phyloP scores from a whole-genome alignment of 2,329 filamentous ascomycete species.

The Alternaria longipes region DNA sequence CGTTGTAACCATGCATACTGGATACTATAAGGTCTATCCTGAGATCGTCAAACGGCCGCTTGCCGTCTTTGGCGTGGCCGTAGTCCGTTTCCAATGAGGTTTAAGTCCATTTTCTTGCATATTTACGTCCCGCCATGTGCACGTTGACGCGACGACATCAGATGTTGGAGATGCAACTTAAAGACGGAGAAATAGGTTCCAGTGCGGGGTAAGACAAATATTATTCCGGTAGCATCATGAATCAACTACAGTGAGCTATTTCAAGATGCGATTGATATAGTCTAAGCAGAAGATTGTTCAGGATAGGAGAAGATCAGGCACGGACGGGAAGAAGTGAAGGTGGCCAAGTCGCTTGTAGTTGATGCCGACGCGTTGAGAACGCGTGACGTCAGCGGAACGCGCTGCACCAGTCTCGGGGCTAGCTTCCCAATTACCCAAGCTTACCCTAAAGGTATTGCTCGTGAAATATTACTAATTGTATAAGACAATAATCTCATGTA shows the following conservation, averaged over 20 bases:
- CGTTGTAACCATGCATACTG: neutral
- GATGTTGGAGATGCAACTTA: neutral
- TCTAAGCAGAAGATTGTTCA: neutral
- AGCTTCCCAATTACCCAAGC: neutral
- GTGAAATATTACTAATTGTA: neutral
- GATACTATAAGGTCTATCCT: neutral
- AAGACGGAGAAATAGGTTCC: neutral
- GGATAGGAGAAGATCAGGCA: neutral
- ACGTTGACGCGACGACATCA: neutral
- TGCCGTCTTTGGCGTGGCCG: neutral
- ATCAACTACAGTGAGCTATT: neutral
- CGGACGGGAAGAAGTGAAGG: neutral
- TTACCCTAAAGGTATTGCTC: neutral
- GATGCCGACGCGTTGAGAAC: neutral
- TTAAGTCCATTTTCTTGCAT: neutral
- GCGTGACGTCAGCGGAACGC: neutral
- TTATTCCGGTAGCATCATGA: neutral
- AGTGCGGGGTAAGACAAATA: neutral
- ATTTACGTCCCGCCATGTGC: neutral
- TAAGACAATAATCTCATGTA: fast-evolving
- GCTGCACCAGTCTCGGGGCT: neutral
- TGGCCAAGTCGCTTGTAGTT: neutral
- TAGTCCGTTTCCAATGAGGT: neutral
- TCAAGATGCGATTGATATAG: neutral
- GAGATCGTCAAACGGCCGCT: neutral